These are phyloP conservation scores for Porogramme epimiltina DNA, from an alignment of 1,284 basidiomycete genomes.

Conservation along the genomic window DNA sequence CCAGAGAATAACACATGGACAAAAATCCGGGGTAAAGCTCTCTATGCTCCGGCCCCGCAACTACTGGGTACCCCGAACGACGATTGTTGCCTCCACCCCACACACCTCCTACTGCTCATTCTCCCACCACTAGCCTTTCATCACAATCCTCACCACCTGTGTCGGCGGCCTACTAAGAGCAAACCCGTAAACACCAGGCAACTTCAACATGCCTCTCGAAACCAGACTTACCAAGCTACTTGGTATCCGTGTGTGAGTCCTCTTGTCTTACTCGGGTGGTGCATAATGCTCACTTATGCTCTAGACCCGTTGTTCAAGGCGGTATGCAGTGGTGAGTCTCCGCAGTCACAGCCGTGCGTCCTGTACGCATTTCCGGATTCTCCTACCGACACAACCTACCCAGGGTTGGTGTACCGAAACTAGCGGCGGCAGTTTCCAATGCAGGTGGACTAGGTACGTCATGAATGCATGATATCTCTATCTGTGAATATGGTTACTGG, in stretches of 20 bases:
- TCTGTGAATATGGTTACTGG: too few relatives aligned
- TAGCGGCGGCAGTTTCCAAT: constrained; percentile 83
- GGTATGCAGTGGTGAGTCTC: constrained; percentile 81
- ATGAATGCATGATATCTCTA: neutral
- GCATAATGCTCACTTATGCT: too few relatives aligned
- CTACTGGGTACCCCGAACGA: too few relatives aligned
- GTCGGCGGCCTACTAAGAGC: too few relatives aligned
- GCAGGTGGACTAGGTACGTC: constrained; percentile 78
- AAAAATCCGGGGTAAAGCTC: neutral
- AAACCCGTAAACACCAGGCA: too few relatives aligned
- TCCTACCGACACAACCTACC: neutral
- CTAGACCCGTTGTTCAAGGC: constrained; percentile 75
- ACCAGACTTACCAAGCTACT: constrained; percentile 56
- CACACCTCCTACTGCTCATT: too few relatives aligned
- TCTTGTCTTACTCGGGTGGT: neutral
- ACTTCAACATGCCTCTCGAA: constrained; percentile 14
- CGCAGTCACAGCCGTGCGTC: constrained; percentile 1
- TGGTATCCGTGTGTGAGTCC: constrained; percentile 54
- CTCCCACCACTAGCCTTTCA: too few relatives aligned
- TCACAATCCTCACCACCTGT: too few relatives aligned
- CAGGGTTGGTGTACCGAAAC: constrained; percentile 77
- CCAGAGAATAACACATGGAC: constrained; percentile 1
- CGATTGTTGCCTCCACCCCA: too few relatives aligned
- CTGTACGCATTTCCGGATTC: too few relatives aligned
- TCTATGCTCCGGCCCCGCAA: neutral